Evolutionary conservation across 2,329 filamentous ascomycete species (phyloP).

Genomic region (Xylaria digitata): DNA sequence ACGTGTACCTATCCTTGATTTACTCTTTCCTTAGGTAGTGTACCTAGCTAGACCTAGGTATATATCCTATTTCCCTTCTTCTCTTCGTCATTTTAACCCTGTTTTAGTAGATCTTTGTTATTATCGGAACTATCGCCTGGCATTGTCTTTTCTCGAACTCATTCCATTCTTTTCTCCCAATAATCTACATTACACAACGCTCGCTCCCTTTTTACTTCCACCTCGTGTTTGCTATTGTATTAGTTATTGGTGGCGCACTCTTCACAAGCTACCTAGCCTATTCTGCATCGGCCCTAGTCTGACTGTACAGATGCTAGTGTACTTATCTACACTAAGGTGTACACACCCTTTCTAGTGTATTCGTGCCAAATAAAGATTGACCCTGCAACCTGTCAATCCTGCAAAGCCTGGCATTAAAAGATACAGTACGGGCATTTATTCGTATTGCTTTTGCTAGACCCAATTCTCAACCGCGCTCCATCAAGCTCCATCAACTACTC

Average conservation of each 20-base stretch:
- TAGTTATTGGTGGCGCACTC: not conserved
- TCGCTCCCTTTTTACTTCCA: not conserved
- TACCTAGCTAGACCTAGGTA: too few species aligned
- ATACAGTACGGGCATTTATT: conserved; percentile 24
- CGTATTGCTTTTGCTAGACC: conserved; percentile 27
- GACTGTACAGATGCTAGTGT: conserved; percentile 14
- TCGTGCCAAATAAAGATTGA: conserved; percentile 35
- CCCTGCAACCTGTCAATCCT: conserved; percentile 32
- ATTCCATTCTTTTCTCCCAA: conserved; percentile 11
- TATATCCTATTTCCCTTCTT: not conserved
- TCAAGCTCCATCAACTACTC: conserved; percentile 9
- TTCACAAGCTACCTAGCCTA: not conserved
- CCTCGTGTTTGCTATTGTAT: conserved; percentile 7
- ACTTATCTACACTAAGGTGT: too few species aligned
- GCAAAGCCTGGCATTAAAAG: conserved; percentile 20
- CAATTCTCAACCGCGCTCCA: conserved; percentile 17
- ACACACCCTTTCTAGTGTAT: conserved; percentile 7
- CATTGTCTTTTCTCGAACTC: not conserved
- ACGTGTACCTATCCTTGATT: too few species aligned
- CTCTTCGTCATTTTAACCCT: not conserved
- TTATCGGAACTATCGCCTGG: not conserved
- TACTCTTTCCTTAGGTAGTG: too few species aligned
- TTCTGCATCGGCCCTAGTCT: conserved; percentile 13
- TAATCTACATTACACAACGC: not conserved
- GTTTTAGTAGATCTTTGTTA: not conserved